Base-by-base conservation (phyloP, 192 early-diverging fungal species). In the Funneliformis mosseae region DNA sequence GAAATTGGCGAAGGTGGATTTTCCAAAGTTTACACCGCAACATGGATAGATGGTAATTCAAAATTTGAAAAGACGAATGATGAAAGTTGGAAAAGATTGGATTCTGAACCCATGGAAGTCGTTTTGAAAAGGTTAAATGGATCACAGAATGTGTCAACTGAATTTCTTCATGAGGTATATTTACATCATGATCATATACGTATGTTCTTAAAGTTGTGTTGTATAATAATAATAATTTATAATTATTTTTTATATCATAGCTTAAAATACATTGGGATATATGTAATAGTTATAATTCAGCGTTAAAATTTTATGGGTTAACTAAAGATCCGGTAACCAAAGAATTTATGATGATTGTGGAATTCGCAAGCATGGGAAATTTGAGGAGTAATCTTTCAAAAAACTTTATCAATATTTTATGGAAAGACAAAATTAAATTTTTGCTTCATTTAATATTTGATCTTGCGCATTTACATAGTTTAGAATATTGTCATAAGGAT, bases 321-420 rank as follows among this genome's bases (percentile, higher is more conserved):
- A 67, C n/a, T 14, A 67, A 38, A 21, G 64, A 67, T 11, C 64
- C 64, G n/a, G 23, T 27, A 46, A 81, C 68, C 27, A 80, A 82
- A 12, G 84, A 85, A 59, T 85, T 82, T 72, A 81, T 80, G 38
- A 83, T 85, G 79, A 81, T 85, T 6, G 64, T 83, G 0, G 74
- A 85, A 67, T 85, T 14, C 9, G 84, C 84, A 43, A 77, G 67
- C 6, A 55, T 62, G 67, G 84, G 84, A 28, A 85, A 81, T 79
- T 39, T 85, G 6, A 81, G 84, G 12, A 81, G 83, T 60, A 82
- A 81, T 71, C 84, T 85, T 45, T 75, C 81, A 41, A 68, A 66
- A 12, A 74, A 85, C 60, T 82, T 72, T 50, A 83, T 74, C 27
- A 43, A 83, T 39, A 62, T 85, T 8, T 73, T 79, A 48, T 85